A percentile compares a stretch with the other conserved stretches of the same genome.
phyloP scores from a whole-genome alignment of 129 eudicot species.

The Escallonia herrerae region DNA sequence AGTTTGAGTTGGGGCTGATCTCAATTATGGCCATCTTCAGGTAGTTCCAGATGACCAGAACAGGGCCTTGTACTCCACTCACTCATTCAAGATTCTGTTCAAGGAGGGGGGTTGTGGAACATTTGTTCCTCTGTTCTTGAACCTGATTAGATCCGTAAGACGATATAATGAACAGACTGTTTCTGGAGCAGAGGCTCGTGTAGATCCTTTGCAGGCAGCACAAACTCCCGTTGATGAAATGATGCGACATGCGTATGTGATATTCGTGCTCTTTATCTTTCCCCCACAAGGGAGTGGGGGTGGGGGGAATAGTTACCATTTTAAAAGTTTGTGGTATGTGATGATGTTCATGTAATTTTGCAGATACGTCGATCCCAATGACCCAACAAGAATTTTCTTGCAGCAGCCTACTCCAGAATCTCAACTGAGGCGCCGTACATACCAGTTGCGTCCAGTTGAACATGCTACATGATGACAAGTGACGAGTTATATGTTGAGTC shows the following conservation, averaged over 20 bases:
- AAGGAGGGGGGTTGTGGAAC: slow-evolving; percentile 99
- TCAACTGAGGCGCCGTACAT: slow-evolving; percentile 77
- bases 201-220: slow-evolving; percentile 85
- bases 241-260: slow-evolving; percentile 96
- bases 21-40: slow-evolving; percentile 25
- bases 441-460: slow-evolving; percentile 53
- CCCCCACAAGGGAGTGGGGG: too few species aligned
- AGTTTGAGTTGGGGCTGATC: slow-evolving; percentile 3
- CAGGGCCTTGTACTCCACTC: slow-evolving; percentile 79
- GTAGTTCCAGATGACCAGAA: slow-evolving; percentile 82
- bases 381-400: slow-evolving; percentile 84
- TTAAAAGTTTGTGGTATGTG: neutral
- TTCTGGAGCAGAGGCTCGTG: slow-evolving; percentile 35
- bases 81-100: slow-evolving; percentile 84
- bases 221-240: slow-evolving; percentile 97
- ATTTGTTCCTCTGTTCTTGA: slow-evolving; percentile 75
- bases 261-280: neutral
- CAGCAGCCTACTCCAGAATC: slow-evolving; percentile 89
- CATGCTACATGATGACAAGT: slow-evolving; percentile 10
- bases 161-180: slow-evolving; percentile 47
- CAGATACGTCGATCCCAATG: slow-evolving; percentile 96
- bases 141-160: slow-evolving; percentile 66
- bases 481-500: neutral
- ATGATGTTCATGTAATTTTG: slow-evolving; percentile 7
- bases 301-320: too few species aligned